Evolutionary conservation across 1,284 basidiomycete species (phyloP), one percentile per base, ranked within the genome.

Genomic region (Termitomyces sp.): DNA sequence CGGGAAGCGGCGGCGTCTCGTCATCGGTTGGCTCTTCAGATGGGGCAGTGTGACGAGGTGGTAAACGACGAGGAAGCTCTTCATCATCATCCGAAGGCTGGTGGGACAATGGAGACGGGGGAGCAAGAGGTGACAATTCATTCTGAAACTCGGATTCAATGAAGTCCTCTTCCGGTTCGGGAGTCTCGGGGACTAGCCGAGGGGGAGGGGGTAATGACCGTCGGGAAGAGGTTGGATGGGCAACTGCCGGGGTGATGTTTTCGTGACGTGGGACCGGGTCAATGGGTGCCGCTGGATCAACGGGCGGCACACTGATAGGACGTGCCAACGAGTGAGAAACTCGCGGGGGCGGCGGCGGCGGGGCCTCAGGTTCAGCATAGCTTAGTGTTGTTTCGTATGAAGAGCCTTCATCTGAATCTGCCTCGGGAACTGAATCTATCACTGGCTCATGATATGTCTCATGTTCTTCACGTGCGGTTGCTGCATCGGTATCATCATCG

Each of bases 61-160:
- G 55, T n/a, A 60, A 31, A 14, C 48, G 62, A 18, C 59, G 59
- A n/a, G 58, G 65, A 13, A 57, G 64, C 30, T 65, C 61, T 40
- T 57, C 54, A 5, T 56, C 54, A 5, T 56, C 53, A 6, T 56
- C 55, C 13, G 54, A 52, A 11, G 53, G 28, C 11, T 47, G 33
- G 21, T 57, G 51, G 4, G 55, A 55, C 30, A 28, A 4, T 28
- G 41, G 38, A 37, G 41, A 50, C 11, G 39, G 9, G 11, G 51
- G 21, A 2, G 43, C 41, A 9, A 28, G 6, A 16, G 44, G 13
- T 41, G 47, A 44, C n/a, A 50, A 52, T 30, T 34, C 43, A 51
- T 66, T 60, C 21, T 66, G 64, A 30, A 60, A 59, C 3, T 63
- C 65, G 4, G 63, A 58, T 37, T 66, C 65, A 2, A 52, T 61